These are phyloP conservation scores for Truncatella angustata DNA, from an alignment of 2,329 filamentous ascomycete species.

Conservation along the genomic window DNA sequence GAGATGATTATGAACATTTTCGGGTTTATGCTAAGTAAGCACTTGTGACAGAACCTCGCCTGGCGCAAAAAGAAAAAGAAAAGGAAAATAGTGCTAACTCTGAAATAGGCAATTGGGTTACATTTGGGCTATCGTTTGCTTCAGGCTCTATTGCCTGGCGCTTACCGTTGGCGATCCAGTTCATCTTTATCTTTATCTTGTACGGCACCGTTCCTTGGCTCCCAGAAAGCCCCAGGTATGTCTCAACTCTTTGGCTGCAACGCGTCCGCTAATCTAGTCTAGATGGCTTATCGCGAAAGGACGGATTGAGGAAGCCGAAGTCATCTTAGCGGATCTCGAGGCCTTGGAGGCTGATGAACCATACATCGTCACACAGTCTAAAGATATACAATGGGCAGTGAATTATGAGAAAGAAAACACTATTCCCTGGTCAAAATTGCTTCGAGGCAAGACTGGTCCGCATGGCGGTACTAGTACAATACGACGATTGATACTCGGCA, in stretches of 20 bases:
- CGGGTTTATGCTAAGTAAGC: slow-evolving; percentile 26
- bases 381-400: slow-evolving; percentile 30
- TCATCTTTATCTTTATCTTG: slow-evolving; percentile 37
- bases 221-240: slow-evolving; percentile 32
- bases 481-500: slow-evolving; percentile 48
- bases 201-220: slow-evolving; percentile 28
- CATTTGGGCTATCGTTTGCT: slow-evolving; percentile 36
- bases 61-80: not conserved
- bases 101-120: slow-evolving; percentile 35
- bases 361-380: slow-evolving; percentile 21
- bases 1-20: slow-evolving; percentile 30
- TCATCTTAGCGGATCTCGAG: slow-evolving; percentile 27
- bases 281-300: slow-evolving; percentile 27
- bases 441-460: slow-evolving; percentile 42
- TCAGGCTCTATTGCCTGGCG: slow-evolving; percentile 36
- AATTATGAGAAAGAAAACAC: slow-evolving; percentile 38
- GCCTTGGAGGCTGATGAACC: slow-evolving; percentile 20
- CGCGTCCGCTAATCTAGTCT: no score
- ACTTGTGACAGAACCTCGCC: not conserved
- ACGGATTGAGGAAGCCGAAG: slow-evolving; percentile 26
- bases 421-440: slow-evolving; percentile 46
- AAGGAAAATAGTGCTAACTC: not conserved
- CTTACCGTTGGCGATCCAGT: slow-evolving; percentile 44
- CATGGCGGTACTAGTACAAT: slow-evolving; percentile 46
- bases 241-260: not conserved